Base-by-base conservation (phyloP, 352 stramenopile genomes). In the Pythium chondricola region DNA sequence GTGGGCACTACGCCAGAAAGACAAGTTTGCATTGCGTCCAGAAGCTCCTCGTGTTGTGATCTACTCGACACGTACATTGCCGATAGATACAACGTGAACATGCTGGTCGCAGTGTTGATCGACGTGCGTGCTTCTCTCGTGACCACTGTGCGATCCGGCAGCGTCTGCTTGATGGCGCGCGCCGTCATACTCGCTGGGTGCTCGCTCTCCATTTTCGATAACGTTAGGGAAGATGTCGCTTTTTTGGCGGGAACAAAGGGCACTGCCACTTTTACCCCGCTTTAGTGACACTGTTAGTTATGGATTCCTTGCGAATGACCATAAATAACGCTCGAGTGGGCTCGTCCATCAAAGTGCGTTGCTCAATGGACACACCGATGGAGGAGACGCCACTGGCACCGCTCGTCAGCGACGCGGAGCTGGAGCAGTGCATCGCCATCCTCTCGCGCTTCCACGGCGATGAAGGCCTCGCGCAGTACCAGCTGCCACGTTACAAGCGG, bases 41-140 rank as follows among this genome's bases (percentile, higher is more conserved):
- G 29, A 31, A 5, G 7, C 43, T 16, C 20, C 6, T 6, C 5
- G 2, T 48, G 25, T 24, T 24, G 43, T 22, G 33, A 43, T 45
- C 20, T 14, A 20, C 4, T 10, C 10, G 27, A 7, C 0, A 72
- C 77, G 44, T 52, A 93, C 82, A 83, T 58, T 9, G 82, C 68
- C 31, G 74, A 70, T 35, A 90, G 52, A 43, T 88, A 93, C 27
- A 91, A 56, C 45, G 79, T 83, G 51, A 93, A 93, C 56, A 93
- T 75, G 57, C 66, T 88, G 22, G 73, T 56, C 11, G 76, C 76
- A 22, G 76, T 75, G 62, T 93, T 89, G 14, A 93, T 46, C 25
- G 74, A 86, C 36, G 67, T 52, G 5, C 71, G 71, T 24, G 73
- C 82, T 46, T 93, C 82, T 36, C 72, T 80, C 6, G 76, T 82